phyloP scores from a whole-genome alignment of 2,329 filamentous ascomycete genomes.

The Epichloe elymi region DNA sequence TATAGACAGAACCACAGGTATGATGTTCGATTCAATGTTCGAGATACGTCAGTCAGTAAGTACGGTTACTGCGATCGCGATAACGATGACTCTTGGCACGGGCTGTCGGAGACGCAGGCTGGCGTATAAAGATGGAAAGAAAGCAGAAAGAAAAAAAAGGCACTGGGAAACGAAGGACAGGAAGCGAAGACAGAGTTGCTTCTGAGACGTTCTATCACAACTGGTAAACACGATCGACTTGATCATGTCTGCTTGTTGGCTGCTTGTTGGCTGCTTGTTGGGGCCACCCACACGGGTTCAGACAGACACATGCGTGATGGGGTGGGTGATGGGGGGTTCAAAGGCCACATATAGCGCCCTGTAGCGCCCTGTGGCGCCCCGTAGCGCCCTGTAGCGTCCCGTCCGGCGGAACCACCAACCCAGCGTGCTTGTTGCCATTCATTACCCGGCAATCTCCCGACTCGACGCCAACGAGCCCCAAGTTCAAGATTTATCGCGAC shows the following conservation, averaged over 20 bases:
- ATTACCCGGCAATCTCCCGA: slow-evolving; percentile 6
- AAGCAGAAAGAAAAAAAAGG: neutral
- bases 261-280: too few relatives aligned
- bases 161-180: neutral
- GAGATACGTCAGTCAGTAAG: too few relatives aligned
- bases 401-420: too few relatives aligned
- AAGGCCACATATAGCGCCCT: too few relatives aligned
- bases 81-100: too few relatives aligned
- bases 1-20: neutral
- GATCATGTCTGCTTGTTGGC: neutral
- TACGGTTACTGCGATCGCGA: too few relatives aligned
- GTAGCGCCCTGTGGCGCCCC: too few relatives aligned
- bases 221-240: neutral
- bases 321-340: too few relatives aligned
- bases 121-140: neutral
- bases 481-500: slow-evolving; percentile 1
- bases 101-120: neutral
- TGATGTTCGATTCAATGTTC: neutral
- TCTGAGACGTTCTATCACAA: neutral
- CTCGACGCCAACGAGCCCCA: neutral
- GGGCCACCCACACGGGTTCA: too few relatives aligned
- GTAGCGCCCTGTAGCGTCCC: too few relatives aligned
- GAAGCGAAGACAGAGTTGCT: neutral
- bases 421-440: too few relatives aligned
- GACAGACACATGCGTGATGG: too few relatives aligned